phyloP scores from a whole-genome alignment of 257 asterid species.

The Gentiana dahurica region DNA sequence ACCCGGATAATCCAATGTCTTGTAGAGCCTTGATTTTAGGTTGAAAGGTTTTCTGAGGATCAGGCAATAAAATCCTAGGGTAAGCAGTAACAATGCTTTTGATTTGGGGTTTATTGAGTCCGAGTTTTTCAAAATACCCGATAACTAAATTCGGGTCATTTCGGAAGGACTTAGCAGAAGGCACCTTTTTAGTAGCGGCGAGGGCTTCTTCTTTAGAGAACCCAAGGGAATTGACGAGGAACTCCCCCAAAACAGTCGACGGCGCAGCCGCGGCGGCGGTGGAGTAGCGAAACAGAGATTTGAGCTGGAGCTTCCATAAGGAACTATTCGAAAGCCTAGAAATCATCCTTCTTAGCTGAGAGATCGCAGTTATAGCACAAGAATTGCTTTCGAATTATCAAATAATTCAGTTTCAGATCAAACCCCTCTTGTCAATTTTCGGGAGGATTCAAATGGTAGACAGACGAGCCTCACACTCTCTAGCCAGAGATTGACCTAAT shows the following conservation, averaged over 20 bases:
- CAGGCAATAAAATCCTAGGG: neutral
- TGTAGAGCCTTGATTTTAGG: slow-evolving; percentile 8
- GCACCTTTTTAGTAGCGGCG: slow-evolving; percentile 5
- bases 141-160: slow-evolving; percentile 7
- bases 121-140: slow-evolving; percentile 4
- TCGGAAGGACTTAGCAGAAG: neutral
- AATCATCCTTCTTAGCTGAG: too few species aligned
- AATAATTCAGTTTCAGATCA: too few species aligned
- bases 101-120: slow-evolving; percentile 10
- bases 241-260: neutral
- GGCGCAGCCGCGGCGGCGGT: too few species aligned
- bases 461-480: too few species aligned
- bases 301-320: too few species aligned
- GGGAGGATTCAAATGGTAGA: too few species aligned
- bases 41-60: slow-evolving; percentile 9
- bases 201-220: slow-evolving; percentile 12
- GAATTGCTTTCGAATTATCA: too few species aligned
- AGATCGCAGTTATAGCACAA: too few species aligned
- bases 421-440: too few species aligned
- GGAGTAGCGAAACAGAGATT: too few species aligned
- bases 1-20: slow-evolving; percentile 13
- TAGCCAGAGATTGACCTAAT: too few species aligned
- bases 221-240: slow-evolving; percentile 10
- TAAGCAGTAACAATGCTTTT: slow-evolving; percentile 3
- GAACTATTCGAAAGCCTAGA: too few species aligned